Percentiles rank a stretch among this genome's conserved stretches.
phyloP scores from a whole-genome alignment of 345 rosid genomes.

The Anacardium occidentale region DNA sequence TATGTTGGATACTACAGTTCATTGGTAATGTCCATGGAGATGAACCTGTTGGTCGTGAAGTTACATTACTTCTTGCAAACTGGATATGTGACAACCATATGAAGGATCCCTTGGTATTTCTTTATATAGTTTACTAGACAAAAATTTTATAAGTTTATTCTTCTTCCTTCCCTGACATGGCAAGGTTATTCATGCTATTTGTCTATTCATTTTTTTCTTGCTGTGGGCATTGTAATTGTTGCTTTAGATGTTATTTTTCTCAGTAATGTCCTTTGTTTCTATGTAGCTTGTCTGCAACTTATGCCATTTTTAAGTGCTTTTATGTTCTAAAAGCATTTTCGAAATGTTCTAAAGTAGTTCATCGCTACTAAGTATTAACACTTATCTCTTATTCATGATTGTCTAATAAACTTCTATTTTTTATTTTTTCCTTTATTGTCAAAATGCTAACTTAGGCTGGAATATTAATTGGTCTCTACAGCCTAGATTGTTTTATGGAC shows the following conservation, averaged over 20 bases:
- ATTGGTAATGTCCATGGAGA: conserved; percentile 97
- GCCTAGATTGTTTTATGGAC: conserved; percentile 36
- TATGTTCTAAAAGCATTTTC: not conserved
- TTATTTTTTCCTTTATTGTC: not conserved
- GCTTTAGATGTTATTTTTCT: not conserved
- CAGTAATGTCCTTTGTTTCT: not conserved
- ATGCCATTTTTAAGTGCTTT: not conserved
- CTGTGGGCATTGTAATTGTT: conserved; percentile 5
- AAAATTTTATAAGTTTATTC: not conserved
- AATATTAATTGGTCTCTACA: conserved; percentile 32
- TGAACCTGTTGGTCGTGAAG: conserved; percentile 95
- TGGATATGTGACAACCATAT: conserved; percentile 88
- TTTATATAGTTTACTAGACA: conserved; percentile 22
- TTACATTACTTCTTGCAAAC: conserved; percentile 71
- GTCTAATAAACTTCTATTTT: conserved; percentile 2
- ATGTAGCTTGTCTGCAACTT: not conserved
- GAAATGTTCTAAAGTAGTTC: not conserved
- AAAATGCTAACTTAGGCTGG: not conserved
- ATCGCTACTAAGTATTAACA: not conserved
- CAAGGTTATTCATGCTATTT: not conserved
- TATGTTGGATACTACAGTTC: conserved; percentile 46
- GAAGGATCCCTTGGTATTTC: conserved; percentile 73
- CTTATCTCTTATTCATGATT: not conserved
- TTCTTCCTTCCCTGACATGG: conserved; percentile 10
- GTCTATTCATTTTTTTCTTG: not conserved